Evolutionary conservation across 345 rosid species (phyloP).

Genomic region (Corymbia maculata): DNA sequence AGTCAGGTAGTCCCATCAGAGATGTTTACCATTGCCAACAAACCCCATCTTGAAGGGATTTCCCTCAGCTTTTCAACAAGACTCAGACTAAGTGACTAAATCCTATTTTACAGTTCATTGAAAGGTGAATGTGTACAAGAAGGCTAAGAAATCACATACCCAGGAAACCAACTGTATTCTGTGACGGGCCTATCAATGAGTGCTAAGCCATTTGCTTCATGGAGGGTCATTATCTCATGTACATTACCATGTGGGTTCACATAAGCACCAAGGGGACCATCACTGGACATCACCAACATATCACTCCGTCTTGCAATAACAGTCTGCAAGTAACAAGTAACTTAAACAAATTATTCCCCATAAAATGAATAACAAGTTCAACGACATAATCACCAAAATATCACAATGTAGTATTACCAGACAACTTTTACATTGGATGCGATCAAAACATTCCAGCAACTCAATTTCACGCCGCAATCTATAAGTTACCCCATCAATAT

Average conservation of each 20-base stretch:
- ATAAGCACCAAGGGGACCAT: conserved; percentile 96
- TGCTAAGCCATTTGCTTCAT: conserved; percentile 60
- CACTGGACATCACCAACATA: conserved; percentile 94
- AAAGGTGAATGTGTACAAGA: background rate
- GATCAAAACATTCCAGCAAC: conserved; percentile 62
- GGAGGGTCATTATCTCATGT: conserved; percentile 75
- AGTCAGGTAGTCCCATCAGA: background rate
- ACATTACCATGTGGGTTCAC: conserved; percentile 72
- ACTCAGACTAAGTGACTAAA: background rate
- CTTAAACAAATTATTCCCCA: background rate
- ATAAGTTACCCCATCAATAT: conserved; percentile 80
- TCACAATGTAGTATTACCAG: conserved; percentile 31
- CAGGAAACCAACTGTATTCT: conserved; percentile 98
- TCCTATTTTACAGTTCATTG: background rate
- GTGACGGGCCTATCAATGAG: conserved; percentile 26
- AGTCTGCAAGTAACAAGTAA: conserved; percentile 25
- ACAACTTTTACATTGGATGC: conserved; percentile 73
- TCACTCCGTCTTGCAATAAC: conserved; percentile 82
- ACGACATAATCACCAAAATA: background rate
- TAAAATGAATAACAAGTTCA: background rate
- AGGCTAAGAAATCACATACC: conserved; percentile 38
- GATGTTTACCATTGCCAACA: background rate
- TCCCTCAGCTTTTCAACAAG: background rate
- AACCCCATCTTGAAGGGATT: background rate
- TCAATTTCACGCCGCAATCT: conserved; percentile 83